Base-by-base conservation (phyloP, 192 early-diverging fungal species). In the Linnemannia elongata region DNA sequence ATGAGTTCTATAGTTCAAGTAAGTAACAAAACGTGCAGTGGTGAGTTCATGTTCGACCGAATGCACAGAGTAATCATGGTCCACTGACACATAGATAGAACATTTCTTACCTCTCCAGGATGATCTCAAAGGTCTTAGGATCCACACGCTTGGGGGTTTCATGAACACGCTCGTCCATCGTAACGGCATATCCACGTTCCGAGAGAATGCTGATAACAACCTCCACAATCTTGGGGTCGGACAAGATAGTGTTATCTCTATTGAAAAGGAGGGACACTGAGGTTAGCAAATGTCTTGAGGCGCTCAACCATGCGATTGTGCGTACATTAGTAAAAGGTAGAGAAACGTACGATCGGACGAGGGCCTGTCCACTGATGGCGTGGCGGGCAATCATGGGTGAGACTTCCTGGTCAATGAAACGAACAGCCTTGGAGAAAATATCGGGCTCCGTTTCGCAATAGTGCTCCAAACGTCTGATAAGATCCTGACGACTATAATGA, bases 191-290 rank as follows among this genome's bases (percentile, higher is more conserved):
- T 54, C 92, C 92, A 54, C 92, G 89, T 30, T 93, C 92, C 27
- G 91, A 92, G 33, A 93, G 79, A 33, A 93, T 90, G 68, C 91
- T 91, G 77, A 93, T 93, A 4, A 91, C 88, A 38, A 93, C 91
- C 45, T 89, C 88, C 4, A 87, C 91, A 79, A 93, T 87, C 68
- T 92, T 88, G 27, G 77, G 79, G 47, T 93, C 88, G 2, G 82
- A 82, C 17, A 93, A 76, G 41, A 83, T 63, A 15, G 84, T 82
- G 52, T 90, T 88, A 5, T 89, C 82, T 22, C 92, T 93, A 74
- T n/a, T 4, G 35, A 22, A 33, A 15, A 41, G 38, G 6, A 45
- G n/a, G 13, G 44, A 3, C 18, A 49, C 41, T 15, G 15, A 5
- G 5, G 45, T 30, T 49, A 44, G 39, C 45, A 74, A 47, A 17